These are phyloP conservation scores for Filobasidium floriforme DNA, from an alignment of 768 basidiomycete species.

Conservation along the genomic window DNA sequence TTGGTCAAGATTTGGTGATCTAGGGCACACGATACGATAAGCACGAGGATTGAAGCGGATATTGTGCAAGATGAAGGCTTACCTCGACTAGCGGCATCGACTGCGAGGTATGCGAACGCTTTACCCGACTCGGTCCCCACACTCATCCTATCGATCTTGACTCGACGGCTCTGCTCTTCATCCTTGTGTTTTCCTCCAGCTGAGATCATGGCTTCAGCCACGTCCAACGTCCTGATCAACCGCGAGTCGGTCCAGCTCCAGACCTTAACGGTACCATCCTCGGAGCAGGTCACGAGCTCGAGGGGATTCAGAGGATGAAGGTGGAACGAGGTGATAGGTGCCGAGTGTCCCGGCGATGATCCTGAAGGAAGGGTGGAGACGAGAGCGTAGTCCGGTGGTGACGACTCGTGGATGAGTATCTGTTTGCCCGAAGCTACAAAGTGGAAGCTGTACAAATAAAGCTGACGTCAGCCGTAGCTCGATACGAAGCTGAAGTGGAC, in stretches of 20 bases:
- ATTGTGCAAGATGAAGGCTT: not conserved
- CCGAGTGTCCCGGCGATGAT: slow-evolving; percentile 46
- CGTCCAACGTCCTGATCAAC: slow-evolving; percentile 64
- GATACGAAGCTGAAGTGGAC: not conserved
- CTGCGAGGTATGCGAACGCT: slow-evolving; percentile 4
- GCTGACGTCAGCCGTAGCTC: slow-evolving; percentile 12
- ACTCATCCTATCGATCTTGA: slow-evolving; percentile 13
- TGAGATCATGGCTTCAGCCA: slow-evolving; percentile 44
- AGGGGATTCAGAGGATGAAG: slow-evolving; percentile 79
- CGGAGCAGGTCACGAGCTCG: slow-evolving; percentile 77
- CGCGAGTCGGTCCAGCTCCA: slow-evolving; percentile 90
- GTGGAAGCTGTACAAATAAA: slow-evolving; percentile 60
- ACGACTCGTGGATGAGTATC: slow-evolving; percentile 78
- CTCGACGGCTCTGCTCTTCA: slow-evolving; percentile 12
- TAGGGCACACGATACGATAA: not conserved
- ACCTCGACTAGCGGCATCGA: slow-evolving; percentile 7
- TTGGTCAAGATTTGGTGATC: slow-evolving; percentile 2
- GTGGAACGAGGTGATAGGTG: slow-evolving; percentile 62
- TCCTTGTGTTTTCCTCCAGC: slow-evolving; percentile 17
- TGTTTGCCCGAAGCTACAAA: slow-evolving; percentile 74
- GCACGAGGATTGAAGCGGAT: not conserved
- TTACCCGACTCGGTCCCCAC: slow-evolving; percentile 13
- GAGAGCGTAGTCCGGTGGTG: slow-evolving; percentile 73
- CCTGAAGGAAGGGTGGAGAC: slow-evolving; percentile 54
- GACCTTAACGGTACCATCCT: slow-evolving; percentile 73